These are phyloP conservation scores for Diplodia corticola DNA, from an alignment of 2,329 filamentous ascomycete species.

Conservation along the genomic window DNA sequence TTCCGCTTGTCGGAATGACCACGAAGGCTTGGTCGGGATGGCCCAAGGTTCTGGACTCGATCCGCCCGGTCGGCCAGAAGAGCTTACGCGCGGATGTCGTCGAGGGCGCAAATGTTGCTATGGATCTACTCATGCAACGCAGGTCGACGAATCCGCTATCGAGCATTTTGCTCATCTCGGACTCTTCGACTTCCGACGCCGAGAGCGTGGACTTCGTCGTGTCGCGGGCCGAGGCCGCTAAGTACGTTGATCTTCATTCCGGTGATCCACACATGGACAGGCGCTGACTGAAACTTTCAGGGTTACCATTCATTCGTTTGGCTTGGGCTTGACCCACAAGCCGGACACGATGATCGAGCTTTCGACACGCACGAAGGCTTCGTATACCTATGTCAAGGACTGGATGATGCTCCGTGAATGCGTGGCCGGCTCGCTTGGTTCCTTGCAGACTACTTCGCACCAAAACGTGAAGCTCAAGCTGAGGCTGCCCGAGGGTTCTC, in stretches of 20 bases:
- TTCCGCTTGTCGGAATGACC: conserved; percentile 97
- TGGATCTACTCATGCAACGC: conserved; percentile 97
- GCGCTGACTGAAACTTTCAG: conserved; percentile 44
- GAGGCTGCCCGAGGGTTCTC: conserved; percentile 90
- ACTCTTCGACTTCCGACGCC: conserved; percentile 89
- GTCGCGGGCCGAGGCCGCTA: conserved; percentile 92
- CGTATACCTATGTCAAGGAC: conserved; percentile 97
- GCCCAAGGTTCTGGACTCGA: conserved; percentile 80
- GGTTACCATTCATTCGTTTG: conserved; percentile 95
- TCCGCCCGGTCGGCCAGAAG: conserved; percentile 93
- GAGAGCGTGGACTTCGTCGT: conserved; percentile 98
- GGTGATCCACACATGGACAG: neutral
- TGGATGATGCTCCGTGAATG: conserved; percentile 99
- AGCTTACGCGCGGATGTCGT: conserved; percentile 95
- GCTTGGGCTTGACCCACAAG: conserved; percentile 94
- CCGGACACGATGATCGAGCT: conserved; percentile 98
- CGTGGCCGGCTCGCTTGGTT: conserved; percentile 86
- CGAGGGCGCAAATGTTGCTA: conserved; percentile 94
- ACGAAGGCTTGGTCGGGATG: conserved; percentile 92
- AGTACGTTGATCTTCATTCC: conserved; percentile 58
- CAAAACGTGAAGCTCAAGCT: conserved; percentile 97
- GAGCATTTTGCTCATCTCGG: conserved; percentile 94
- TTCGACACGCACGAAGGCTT: conserved; percentile 91
- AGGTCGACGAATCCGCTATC: conserved; percentile 95
- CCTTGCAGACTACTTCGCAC: conserved; percentile 92